Conservation (phyloP, 768 basidiomycete genomes). For the Serendipita sp. region DNA sequence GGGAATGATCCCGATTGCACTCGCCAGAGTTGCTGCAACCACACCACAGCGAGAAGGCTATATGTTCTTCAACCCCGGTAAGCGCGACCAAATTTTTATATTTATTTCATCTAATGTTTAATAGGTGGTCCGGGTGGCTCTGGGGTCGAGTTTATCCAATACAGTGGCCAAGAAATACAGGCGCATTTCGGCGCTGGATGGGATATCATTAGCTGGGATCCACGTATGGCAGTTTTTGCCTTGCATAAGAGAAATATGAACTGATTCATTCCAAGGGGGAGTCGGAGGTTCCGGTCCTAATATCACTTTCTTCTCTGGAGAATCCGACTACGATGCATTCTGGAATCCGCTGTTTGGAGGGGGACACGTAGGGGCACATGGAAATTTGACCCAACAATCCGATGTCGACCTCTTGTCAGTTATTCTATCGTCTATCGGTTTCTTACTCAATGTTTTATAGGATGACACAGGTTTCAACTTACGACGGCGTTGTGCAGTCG, state of each 20-base stretch:
- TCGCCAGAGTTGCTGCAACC: not conserved
- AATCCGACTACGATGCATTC: not conserved
- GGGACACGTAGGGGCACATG: not conserved
- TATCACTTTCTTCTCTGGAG: not conserved
- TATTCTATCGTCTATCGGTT: not conserved
- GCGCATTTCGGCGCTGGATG: not conserved
- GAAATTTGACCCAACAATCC: not conserved
- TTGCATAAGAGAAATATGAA: not conserved
- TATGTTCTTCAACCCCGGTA: slow-evolving; percentile 1
- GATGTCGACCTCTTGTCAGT: not conserved
- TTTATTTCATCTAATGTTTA: too few species aligned
- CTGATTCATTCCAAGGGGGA: not conserved
- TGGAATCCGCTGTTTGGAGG: not conserved
- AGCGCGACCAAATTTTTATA: too few species aligned
- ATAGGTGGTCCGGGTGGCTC: not conserved
- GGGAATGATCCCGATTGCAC: not conserved
- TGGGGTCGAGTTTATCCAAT: not conserved
- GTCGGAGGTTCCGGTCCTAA: not conserved
- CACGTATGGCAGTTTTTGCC: not conserved
- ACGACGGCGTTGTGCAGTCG: not conserved
- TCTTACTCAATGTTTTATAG: not conserved
- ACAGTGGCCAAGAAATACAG: not conserved
- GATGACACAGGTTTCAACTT: not conserved
- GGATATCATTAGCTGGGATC: slow-evolving; percentile 1
- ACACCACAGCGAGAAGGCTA: not conserved